A percentile compares a stretch with the other conserved stretches of the same genome.
phyloP scores from a whole-genome alignment of 441 rosid genomes.

The Pelargonium myrrhifolium region DNA sequence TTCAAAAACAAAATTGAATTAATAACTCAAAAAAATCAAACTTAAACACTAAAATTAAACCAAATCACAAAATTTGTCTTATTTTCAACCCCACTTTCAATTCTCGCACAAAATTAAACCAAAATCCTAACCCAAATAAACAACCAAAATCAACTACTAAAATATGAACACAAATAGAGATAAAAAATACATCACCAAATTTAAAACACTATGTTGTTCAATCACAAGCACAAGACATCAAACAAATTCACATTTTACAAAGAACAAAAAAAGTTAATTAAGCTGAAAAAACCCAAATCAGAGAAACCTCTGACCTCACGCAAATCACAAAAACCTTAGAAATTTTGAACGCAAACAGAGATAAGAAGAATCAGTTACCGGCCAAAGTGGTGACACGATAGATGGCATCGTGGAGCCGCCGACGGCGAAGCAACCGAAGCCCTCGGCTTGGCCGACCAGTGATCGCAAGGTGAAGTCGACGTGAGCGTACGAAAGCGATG shows the following conservation, averaged over 20 bases:
- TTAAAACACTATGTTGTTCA: too few species aligned
- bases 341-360: neutral
- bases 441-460: constrained; percentile 76
- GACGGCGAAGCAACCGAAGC: constrained; percentile 67
- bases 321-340: neutral
- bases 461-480: constrained; percentile 60
- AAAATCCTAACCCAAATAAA: too few species aligned
- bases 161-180: too few species aligned
- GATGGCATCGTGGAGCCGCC: constrained; percentile 74
- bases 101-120: too few species aligned
- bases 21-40: too few species aligned
- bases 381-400: constrained; percentile 57
- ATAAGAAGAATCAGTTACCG: constrained; percentile 30
- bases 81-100: too few species aligned
- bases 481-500: constrained; percentile 46
- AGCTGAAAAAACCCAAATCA: neutral
- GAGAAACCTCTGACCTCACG: neutral
- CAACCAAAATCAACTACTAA: too few species aligned
- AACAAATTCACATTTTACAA: neutral
- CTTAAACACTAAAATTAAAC: too few species aligned
- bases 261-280: neutral
- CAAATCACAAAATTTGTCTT: too few species aligned
- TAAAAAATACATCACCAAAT: too few species aligned
- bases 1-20: too few species aligned
- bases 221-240: too few species aligned